Evolutionary conservation across 2,329 filamentous ascomycete species (phyloP), one percentile per base, ranked within the genome.

Genomic region (Aspergillus thermomutatus): DNA sequence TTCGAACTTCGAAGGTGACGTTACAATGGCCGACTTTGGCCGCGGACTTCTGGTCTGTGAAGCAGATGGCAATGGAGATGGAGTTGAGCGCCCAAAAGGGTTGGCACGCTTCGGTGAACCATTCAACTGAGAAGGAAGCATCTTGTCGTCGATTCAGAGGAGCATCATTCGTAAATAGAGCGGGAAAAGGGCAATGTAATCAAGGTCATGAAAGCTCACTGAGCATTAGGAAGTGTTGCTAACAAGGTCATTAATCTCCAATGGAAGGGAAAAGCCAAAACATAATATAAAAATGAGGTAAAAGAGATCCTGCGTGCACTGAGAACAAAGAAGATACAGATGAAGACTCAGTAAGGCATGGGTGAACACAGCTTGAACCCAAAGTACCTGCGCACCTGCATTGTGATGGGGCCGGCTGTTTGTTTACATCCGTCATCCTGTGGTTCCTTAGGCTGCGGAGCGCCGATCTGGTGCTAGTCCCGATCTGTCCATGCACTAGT

Each of bases 61-160:
- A 50, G 79, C 82, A 45, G 88, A 83, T 31, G 90, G 82, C 17
- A 89, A 88, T 47, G 82, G 78, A 53, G 86, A 79, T 63, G 75
- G 60, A 21, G 64, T 64, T 46, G 64, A 85, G 69, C 91, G 84
- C 58, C 83, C 81, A 72, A 96, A 95, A 17, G 90, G 89, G 76
- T 91, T 93, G 71, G 86, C 89, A 68, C 91, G 87, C 79, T 87
- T 90, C 72, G 88, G 84, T 65, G 87, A 84, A 74, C 84, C 83
- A 73, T 81, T 84, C 66, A 82, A 79, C 60, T 82, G 79, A 72
- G 82, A 82, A 54, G 77, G 79, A 69, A 80, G 79, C 81, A 84
- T 85, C 62, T 58, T 56, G 59, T 58, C 43, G 47, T 62, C 49
- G 52, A 52, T 58, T 67, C 62, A 68, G 62, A 65, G 53, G 59